A percentile compares a stretch with the other conserved stretches of the same genome.
Evolutionary conservation across 768 basidiomycete species (phyloP).

Genomic region (Termitomyces sp.): DNA sequence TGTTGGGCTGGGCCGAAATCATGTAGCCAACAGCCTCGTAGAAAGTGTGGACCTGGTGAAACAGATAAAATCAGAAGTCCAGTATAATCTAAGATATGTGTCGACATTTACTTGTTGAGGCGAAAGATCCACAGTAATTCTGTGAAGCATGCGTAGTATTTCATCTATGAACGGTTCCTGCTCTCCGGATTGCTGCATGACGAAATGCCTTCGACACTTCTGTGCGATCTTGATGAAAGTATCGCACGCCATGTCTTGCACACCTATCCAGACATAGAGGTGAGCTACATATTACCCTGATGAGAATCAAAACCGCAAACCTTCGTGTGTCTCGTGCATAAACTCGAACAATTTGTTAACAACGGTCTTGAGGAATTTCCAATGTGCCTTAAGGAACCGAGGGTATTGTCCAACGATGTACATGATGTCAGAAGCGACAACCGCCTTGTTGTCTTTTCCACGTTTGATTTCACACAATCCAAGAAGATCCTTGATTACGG

Average conservation of each 20-base stretch:
- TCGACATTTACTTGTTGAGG: slow-evolving; percentile 68
- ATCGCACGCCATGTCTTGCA: slow-evolving; percentile 99
- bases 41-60: slow-evolving; percentile 82
- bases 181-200: slow-evolving; percentile 97
- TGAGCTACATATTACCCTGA: neutral
- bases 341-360: slow-evolving; percentile 99
- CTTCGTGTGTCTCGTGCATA: slow-evolving; percentile 99
- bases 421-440: slow-evolving; percentile 95
- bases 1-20: slow-evolving; percentile 99
- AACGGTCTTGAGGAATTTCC: slow-evolving; percentile 99
- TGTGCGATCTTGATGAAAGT: slow-evolving; percentile 99
- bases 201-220: slow-evolving; percentile 96
- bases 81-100: neutral
- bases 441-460: slow-evolving; percentile 99
- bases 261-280: slow-evolving; percentile 54
- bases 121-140: slow-evolving; percentile 91
- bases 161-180: slow-evolving; percentile 98
- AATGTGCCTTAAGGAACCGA: slow-evolving; percentile 98
- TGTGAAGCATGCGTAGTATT: slow-evolving; percentile 85
- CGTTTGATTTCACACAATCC: slow-evolving; percentile 97
- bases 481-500: slow-evolving; percentile 98
- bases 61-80: neutral
- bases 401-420: slow-evolving; percentile 99
- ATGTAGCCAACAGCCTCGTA: slow-evolving; percentile 99
- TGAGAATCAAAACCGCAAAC: slow-evolving; percentile 31